Evolutionary conservation across 805 yeast species (phyloP).

Genomic region (Yarrowia osloensis): DNA sequence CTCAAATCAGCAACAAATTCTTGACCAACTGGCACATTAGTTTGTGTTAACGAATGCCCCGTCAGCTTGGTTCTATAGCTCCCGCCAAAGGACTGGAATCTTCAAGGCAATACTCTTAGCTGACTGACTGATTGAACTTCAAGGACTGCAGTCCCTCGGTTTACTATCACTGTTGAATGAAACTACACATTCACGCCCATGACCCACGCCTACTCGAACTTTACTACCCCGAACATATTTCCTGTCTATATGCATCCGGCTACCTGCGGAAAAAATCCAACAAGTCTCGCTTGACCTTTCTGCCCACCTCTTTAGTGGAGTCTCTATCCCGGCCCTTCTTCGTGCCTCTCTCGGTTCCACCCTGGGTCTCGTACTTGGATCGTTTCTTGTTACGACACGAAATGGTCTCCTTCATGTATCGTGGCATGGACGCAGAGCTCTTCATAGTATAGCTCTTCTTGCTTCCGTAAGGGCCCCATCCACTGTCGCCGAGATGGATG

Average conservation of each 20-base stretch:
- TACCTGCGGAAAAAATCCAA: slow-evolving; percentile 18
- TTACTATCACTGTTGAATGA: no score
- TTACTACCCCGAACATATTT: no score
- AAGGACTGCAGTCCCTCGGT: no score
- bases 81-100: no score
- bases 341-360: slow-evolving; percentile 14
- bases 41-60: no score
- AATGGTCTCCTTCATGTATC: slow-evolving; percentile 19
- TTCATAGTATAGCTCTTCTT: not conserved
- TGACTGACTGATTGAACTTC: no score
- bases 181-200: no score
- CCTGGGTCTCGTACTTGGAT: not conserved
- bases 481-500: slow-evolving; percentile 1
- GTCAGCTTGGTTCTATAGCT: no score
- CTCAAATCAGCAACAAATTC: no score
- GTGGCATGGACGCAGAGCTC: slow-evolving; percentile 7
- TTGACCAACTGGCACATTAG: no score
- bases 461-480: slow-evolving; percentile 6
- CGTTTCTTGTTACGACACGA: slow-evolving; percentile 16
- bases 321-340: not conserved
- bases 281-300: slow-evolving; percentile 1
- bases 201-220: no score
- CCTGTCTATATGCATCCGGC: not conserved
- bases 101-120: no score
- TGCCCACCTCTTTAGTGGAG: not conserved